Evolutionary conservation across 352 stramenopile genomes (phyloP).

Genomic region (Globisporangium middletonii): DNA sequence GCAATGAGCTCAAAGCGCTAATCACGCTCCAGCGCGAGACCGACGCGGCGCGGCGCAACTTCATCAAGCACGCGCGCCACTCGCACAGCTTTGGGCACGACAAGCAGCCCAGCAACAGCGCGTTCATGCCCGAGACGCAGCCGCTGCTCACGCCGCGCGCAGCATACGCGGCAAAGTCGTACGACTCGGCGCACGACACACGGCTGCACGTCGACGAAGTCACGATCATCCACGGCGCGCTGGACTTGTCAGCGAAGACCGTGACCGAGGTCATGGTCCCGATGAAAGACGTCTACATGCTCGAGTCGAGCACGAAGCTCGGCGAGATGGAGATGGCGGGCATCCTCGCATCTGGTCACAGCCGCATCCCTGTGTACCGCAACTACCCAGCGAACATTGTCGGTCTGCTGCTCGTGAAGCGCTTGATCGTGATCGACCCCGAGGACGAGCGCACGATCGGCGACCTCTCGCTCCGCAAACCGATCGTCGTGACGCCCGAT

Average conservation of each 20-base stretch:
- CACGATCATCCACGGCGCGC: constrained; percentile 88
- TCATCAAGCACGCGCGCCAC: constrained; percentile 20
- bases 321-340: constrained; percentile 65
- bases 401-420: constrained; percentile 85
- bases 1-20: constrained; percentile 86
- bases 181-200: constrained; percentile 35
- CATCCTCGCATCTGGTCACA: constrained; percentile 85
- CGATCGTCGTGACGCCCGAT: constrained; percentile 77
- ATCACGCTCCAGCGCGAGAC: constrained; percentile 73
- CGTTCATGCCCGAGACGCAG: constrained; percentile 15
- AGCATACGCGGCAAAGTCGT: constrained; percentile 18
- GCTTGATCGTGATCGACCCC: constrained; percentile 87
- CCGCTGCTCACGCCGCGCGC: constrained; percentile 20
- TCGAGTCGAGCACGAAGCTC: constrained; percentile 75
- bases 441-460: constrained; percentile 59
- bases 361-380: constrained; percentile 86
- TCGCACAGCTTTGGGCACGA: constrained; percentile 3
- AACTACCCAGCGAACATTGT: constrained; percentile 64
- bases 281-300: constrained; percentile 76
- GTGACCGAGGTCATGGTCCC: constrained; percentile 86
- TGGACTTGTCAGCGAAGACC: constrained; percentile 86
- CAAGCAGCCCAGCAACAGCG: too few relatives aligned
- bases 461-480: constrained; percentile 60
- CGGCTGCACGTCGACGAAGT: constrained; percentile 81
- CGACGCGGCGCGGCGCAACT: constrained; percentile 28